Evolutionary conservation across 2,329 filamentous ascomycete species (phyloP), one percentile per base, ranked within the genome.

Genomic region (Fusarium fracticaudum): DNA sequence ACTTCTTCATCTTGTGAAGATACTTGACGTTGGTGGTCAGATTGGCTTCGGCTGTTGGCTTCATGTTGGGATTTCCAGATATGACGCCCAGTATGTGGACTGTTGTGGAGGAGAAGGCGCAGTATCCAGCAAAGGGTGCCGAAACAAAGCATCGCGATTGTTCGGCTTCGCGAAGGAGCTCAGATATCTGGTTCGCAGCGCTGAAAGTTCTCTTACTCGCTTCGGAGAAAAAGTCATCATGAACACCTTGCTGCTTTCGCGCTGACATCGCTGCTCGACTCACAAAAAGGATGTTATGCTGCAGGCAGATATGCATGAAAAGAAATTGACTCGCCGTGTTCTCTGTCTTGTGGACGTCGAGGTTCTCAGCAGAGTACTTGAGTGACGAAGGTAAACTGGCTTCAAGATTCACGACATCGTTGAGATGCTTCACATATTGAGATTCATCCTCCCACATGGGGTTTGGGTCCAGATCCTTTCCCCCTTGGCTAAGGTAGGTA

Each of bases 41-140:
- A 78, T 98, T 95, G 73, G 91, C 91, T 83, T 97, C 98, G 14
- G 94, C 94, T 14, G 90, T 89, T 18, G 89, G 88, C 80, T 97
- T 94, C 57, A 97, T 88, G 17, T 90, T 85, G 20, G 91, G 85
- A 74, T 97, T 95, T 71, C 94, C 94, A 8, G 94, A 96, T 80
- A 98, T 97, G 8, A 97, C 94, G 11, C 94, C 94, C 76, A 95
- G 93, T 29, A 98, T 93, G 79, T 98, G 96, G n/a, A 98, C 93
- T 0, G 94, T 97, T 60, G 94, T 96, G 3, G 96, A 95, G 29
- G 95, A 91, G 80, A 98, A 98, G 5, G 96, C 95, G 77, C 94
- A 97, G 81, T 98, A 99, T 3, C 96, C 96, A 4, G 95, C 93
- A 81, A 98, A 98, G 0, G 96, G 96, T 2, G 95, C 96, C 0